Evolutionary conservation across 2,329 filamentous ascomycete genomes (phyloP), one percentile per base, ranked within the genome.

Genomic region (Didymella glomerata): DNA sequence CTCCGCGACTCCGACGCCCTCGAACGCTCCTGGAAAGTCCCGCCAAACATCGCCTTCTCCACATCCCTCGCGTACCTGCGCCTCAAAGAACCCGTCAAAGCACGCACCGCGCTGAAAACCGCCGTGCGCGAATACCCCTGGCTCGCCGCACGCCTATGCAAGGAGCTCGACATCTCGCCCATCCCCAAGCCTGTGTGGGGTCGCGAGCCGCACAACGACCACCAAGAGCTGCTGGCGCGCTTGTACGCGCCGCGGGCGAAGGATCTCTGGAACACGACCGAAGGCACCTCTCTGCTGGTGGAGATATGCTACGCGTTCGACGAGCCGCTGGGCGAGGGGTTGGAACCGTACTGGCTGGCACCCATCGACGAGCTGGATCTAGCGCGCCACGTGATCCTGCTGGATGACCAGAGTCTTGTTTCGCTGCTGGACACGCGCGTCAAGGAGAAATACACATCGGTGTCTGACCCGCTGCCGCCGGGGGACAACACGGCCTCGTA

Each of bases 151-250:
- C 83, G 88, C 22, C 81, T 99, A 4, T 95, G 94, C 74, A 89
- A 91, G 67, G 90, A 92, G 47, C 82, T 98, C 25, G 88, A 90
- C 63, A 83, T 97, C 28, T 89, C 92, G 14, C 83, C 85, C 7
- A 82, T 91, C 8, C 93, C 95, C 1, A 88, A 88, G 32, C 85
- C 88, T 0, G 85, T 98, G 30, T 98, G 95, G 94, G 93, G 91
- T 50, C 85, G 88, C 61, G 84, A 87, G 68, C 86, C 91, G 5
- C 84, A 88, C 0, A 16, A 85, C 87, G 28, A 81, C 85, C 83
- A 87, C 45, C 85, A 92, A 65, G 83, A 86, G 54, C 84, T 97
- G 36, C 86, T 92, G 69, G 87, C 88, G 4, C 87, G 90, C 69
- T 83, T 96, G 2, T 97, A 97, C 72, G 83, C 92, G 27, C 83